Conservation (phyloP, 2,329 filamentous ascomycete genomes). For the Botrytis medusae region DNA sequence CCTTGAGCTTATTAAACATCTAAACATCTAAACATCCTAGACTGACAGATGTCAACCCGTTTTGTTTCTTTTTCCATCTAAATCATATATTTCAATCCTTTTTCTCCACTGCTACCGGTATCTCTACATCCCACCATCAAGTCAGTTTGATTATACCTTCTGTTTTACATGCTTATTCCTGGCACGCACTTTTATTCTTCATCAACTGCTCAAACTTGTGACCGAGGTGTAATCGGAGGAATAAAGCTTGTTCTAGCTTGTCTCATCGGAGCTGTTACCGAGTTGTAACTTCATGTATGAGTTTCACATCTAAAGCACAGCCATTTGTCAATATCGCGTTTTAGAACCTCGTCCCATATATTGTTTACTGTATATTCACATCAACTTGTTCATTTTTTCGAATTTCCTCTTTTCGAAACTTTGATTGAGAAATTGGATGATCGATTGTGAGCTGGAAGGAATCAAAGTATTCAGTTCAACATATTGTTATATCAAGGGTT, state of each 20-base stretch:
- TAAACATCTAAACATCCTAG: background rate
- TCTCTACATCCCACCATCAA: background rate
- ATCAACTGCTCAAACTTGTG: background rate
- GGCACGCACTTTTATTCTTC: background rate
- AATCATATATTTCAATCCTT: background rate
- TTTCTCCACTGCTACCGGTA: background rate
- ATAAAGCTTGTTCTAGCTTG: constrained; percentile 13
- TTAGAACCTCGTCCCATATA: constrained; percentile 14
- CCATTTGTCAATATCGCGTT: constrained; percentile 14
- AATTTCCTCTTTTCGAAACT: background rate
- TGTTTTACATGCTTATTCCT: constrained; percentile 3
- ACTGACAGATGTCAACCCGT: background rate
- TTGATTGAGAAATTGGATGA: background rate
- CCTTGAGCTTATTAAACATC: background rate
- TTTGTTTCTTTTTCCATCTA: background rate
- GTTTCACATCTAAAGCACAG: constrained; percentile 20
- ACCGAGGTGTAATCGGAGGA: constrained; percentile 2
- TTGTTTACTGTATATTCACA: background rate
- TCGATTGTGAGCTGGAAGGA: constrained; percentile 4
- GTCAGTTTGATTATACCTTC: background rate
- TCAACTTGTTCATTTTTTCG: background rate
- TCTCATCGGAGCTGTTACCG: constrained; percentile 9
- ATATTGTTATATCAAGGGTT: background rate
- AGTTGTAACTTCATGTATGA: constrained; percentile 7
- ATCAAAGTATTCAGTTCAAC: background rate